Base-by-base conservation (phyloP, 1,284 basidiomycete species). In the Quambalaria eucalypti region DNA sequence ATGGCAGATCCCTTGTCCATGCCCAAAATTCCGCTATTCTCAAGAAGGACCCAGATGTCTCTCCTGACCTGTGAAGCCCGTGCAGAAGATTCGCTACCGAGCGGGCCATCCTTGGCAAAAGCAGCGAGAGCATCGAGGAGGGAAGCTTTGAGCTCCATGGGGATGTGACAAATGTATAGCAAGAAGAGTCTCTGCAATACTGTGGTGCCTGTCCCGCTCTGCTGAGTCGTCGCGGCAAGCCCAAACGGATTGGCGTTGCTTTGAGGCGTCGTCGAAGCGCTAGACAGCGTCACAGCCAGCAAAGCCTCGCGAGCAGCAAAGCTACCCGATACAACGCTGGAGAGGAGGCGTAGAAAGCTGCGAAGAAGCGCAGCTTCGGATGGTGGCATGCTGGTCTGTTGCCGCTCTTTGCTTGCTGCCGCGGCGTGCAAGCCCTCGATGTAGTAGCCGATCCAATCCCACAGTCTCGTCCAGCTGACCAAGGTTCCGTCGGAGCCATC, bases 141-240 rank as follows among this genome's bases (percentile, higher is more conserved):
- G 1, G 86, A 83, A 0, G 90, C 90, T 69, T 96, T 96, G 53
- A 97, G 81, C 68, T 96, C 90, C n/a, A 93, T 78, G 0, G 89
- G 87, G 81, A 26, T 61, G 1, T 64, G 66, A 48, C 67, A 71
- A 19, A 65, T 62, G 42, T 70, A 67, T 8, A 75, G 62, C 26
- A 57, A 57, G 44, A 74, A 75, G 87, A 88, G 60, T 89, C 81
- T 38, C 91, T 82, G 3, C 84, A 96, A 21, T 19, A 46, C 42
- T 2, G 21, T 46, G 19, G 42, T 46, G 19, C 42, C 42, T 7
- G 42, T 26, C 12, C 42, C 42, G 42, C 42, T 26, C 10, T 39
- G 36, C 36, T 39, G 36, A 14, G 21, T 5, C 3, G 36, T n/a
- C 36, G 21, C 16, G 16, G 36, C 36, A 5, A 46, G 19, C 16